Base-by-base conservation (phyloP, 2,329 filamentous ascomycete genomes). In the Harringtonia lauricola region DNA sequence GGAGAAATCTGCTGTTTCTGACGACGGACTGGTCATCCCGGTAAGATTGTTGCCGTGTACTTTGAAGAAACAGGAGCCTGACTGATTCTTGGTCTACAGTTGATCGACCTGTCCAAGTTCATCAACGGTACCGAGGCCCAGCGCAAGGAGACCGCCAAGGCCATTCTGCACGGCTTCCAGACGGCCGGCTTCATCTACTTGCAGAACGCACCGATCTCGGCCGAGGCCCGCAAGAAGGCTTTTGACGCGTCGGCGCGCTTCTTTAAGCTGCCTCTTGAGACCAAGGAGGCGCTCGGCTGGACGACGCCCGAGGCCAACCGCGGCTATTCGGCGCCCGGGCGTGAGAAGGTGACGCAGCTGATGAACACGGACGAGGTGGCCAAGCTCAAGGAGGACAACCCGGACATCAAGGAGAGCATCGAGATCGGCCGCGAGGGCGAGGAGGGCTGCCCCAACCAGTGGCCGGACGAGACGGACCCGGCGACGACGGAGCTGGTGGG, bases 131-230 rank as follows among this genome's bases (percentile, higher is more conserved):
- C 72, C 18, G 65, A 74, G 0, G 55, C 68, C 10, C 67, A 83
- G 52, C 83, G 81, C 53, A 65, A 71, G 41, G 64, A 72, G 36
- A 79, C 84, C 1, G 88, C 87, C 19, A 63, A 77, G 42, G 76
- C 82, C 34, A 80, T 95, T 52, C 78, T 90, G 13, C 58, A 78
- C 42, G 88, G 86, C 35, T 94, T 95, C 66, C 83, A 88, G 55
- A 81, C 75, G 2, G 84, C 88, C 3, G 89, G 89, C 45, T 95
- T 95, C 68, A 76, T 95, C 57, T 95, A 95, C 63, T 76, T 94
- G 33, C 81, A 81, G 54, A 85, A 90, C 61, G 81, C 90, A 52
- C 76, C 83, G 34, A 82, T 95, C 47, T 63, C 79, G 0, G 55
- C 73, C 4, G 64, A 72, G 9, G 70, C 72, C 10, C 65, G 87